Evolutionary conservation across 2,329 filamentous ascomycete genomes (phyloP), one percentile per base, ranked within the genome.

Genomic region (Aspergillus japonicus): DNA sequence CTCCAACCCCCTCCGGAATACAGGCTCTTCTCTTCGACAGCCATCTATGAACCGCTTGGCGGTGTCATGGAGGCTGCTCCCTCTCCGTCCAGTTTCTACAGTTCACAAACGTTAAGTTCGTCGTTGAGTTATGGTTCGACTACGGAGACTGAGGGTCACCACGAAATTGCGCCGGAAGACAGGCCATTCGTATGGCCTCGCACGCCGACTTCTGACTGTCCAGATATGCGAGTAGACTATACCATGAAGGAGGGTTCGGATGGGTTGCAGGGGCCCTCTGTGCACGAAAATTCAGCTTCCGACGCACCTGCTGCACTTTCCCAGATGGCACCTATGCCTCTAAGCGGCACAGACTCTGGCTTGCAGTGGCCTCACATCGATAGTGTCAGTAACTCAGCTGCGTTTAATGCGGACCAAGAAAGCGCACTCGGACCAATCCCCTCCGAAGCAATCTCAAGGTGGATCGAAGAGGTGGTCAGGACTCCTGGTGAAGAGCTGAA

Each of bases 21-120:
- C 35, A 65, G 63, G 5, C 64, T 67, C 14, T 64, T 66, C 29
- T 54, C 66, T 26, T 47, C 64, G 14, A 56, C 50, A 24, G 29
- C 66, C 16, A 64, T 63, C 24, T 76, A 71, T 56, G 65, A 69
- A 16, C 47, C 63, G 14, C 70, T 72, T 57, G 57, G 65, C 54
- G 54, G 59, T 23, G 56, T 62, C 10, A 54, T 69, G 12, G 64
- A 68, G 26, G 50, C 63, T 21, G 65, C 70, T 19, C 57, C 66
- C 21, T 66, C 69, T 7, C 63, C 69, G 2, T 65, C 73, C 19
- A 66, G 64, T 39, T 65, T 66, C 50, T 71, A 70, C 31, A 63
- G 62, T 35, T 58, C 67, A 8, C 66, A 68, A 24, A 54, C 58
- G 1, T 62, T 71, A 59, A 67, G 59, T 47, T 54, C 65, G n/a